Evolutionary conservation across 495 filamentous ascomycete genomes (phyloP).

Genomic region (Xylaria venustula): DNA sequence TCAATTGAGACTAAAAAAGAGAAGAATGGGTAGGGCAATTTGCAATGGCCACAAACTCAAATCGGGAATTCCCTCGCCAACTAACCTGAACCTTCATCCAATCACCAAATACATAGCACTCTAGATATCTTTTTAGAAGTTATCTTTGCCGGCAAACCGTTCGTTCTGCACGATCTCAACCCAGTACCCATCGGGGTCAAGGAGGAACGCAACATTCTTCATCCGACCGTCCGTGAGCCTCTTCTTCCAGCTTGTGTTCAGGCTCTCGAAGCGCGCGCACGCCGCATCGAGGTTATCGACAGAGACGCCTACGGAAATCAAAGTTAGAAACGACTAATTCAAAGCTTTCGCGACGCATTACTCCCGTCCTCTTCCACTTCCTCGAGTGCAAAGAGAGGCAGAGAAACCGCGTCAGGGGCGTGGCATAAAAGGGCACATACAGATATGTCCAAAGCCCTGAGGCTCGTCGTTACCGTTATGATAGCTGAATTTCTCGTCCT

Average conservation of each 20-base stretch:
- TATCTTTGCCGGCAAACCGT: slow-evolving; percentile 50
- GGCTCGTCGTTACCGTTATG: slow-evolving; percentile 90
- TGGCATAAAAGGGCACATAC: slow-evolving; percentile 44
- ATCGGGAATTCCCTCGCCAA: no score
- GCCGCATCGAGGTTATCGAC: slow-evolving; percentile 87
- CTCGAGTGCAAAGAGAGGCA: no score
- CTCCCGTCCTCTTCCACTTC: no score
- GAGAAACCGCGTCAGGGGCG: no score
- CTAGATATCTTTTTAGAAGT: slow-evolving; percentile 37
- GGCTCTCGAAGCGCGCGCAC: slow-evolving; percentile 77
- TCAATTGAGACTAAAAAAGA: no score
- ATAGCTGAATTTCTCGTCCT: slow-evolving; percentile 77
- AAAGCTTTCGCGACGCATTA: no score
- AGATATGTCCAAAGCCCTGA: slow-evolving; percentile 92
- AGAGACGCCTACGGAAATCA: slow-evolving; percentile 57
- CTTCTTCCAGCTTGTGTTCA: slow-evolving; percentile 91
- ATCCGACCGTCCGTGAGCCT: slow-evolving; percentile 85
- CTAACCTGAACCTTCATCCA: no score
- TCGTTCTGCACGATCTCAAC: slow-evolving; percentile 85
- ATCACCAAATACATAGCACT: no score
- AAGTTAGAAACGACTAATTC: slow-evolving; percentile 17
- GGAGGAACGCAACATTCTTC: slow-evolving; percentile 91
- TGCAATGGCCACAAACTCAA: no score
- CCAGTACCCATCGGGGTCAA: slow-evolving; percentile 93
- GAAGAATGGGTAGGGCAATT: no score